Percentiles rank a stretch among this genome's conserved stretches.
Conservation (phyloP, 1,139 yeast species). For the Scheffersomyces quercinus region DNA sequence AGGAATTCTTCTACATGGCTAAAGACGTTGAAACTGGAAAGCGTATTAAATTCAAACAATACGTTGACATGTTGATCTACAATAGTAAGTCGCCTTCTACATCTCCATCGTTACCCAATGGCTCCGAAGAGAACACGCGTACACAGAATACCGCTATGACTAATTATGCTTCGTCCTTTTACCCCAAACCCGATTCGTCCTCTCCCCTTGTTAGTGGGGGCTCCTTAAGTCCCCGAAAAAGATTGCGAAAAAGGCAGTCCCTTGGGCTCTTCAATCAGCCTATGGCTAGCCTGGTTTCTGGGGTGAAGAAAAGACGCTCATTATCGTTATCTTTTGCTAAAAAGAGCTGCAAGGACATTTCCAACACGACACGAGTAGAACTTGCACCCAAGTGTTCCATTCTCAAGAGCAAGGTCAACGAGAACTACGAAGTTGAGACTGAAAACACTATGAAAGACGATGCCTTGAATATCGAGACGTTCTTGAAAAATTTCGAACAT, state of each 20-base stretch:
- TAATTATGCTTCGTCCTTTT: neutral
- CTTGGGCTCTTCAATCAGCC: neutral
- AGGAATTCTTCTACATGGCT: no score
- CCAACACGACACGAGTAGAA: neutral
- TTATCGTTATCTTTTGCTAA: neutral
- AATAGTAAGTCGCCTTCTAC: conserved; percentile 5
- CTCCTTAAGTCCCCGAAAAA: neutral
- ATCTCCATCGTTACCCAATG: neutral
- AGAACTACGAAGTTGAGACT: conserved; percentile 22
- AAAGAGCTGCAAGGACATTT: neutral
- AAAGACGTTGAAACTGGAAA: neutral
- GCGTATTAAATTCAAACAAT: conserved; percentile 14
- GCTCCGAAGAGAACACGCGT: neutral
- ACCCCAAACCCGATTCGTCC: neutral
- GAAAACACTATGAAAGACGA: conserved; percentile 16
- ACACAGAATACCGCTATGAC: neutral
- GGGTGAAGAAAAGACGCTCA: neutral
- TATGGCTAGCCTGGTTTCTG: conserved; percentile 1
- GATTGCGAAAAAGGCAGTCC: neutral
- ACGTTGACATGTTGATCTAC: conserved; percentile 16
- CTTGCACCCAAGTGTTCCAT: conserved; percentile 14
- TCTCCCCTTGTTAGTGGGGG: no score
- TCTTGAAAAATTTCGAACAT: conserved; percentile 20
- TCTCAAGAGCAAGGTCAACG: conserved; percentile 21
- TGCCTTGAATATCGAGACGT: conserved; percentile 16